A percentile compares a stretch with the other conserved stretches of the same genome.
phyloP scores from a whole-genome alignment of 2,329 filamentous ascomycete species.

The Rhynchosporium graminicola region DNA sequence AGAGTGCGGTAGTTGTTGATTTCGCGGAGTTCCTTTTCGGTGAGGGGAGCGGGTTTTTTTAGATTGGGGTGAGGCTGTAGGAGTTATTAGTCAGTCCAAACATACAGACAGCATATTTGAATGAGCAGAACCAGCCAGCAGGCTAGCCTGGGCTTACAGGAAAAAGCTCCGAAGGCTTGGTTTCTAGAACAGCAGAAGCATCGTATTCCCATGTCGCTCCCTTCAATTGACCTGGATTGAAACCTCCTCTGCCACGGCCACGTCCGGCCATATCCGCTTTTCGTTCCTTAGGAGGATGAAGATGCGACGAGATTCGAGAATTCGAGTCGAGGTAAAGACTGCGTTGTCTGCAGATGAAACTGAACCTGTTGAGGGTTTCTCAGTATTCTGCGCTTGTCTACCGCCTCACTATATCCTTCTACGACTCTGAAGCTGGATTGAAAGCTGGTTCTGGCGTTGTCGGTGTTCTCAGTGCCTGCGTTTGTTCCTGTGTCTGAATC shows the following conservation, averaged over 20 bases:
- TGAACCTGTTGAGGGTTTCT: neutral
- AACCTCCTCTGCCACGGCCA: constrained; percentile 34
- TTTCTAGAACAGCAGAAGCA: constrained; percentile 37
- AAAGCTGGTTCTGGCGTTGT: neutral
- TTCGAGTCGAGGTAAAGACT: no score
- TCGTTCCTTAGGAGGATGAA: neutral
- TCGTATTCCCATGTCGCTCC: constrained; percentile 40
- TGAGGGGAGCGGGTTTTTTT: constrained; percentile 45
- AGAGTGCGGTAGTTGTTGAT: constrained; percentile 53
- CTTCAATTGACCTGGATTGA: constrained; percentile 32
- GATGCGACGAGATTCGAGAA: neutral
- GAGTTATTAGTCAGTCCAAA: neutral
- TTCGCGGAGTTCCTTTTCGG: constrained; percentile 47
- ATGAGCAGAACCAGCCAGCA: neutral
- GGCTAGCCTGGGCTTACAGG: constrained; percentile 42
- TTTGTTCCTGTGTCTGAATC: no score
- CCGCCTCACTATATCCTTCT: neutral
- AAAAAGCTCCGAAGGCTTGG: constrained; percentile 49
- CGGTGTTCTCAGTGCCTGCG: neutral
- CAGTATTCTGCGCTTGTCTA: neutral
- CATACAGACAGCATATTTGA: neutral
- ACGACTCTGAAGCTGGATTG: neutral
- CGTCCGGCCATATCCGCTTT: constrained; percentile 31
- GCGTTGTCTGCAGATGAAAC: neutral
- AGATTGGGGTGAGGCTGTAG: constrained; percentile 38